Percentiles rank a stretch among this genome's conserved stretches.
Evolutionary conservation across 108 stramenopile genomes (phyloP).

Genomic region (Nitzschia sp.): DNA sequence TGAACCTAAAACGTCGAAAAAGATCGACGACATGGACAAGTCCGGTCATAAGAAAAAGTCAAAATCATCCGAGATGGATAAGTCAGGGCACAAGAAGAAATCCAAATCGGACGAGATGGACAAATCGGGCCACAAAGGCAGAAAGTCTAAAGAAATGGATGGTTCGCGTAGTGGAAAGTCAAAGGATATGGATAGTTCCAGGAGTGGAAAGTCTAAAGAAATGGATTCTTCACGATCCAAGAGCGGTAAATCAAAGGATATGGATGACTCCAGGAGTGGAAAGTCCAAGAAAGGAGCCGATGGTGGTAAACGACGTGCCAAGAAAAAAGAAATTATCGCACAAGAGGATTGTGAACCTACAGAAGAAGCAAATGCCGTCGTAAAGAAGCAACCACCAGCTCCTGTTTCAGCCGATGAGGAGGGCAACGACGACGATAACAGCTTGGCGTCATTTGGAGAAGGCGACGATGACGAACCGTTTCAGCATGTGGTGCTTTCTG

Average conservation of each 20-base stretch:
- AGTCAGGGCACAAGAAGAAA: not conserved
- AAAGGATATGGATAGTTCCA: slow-evolving; percentile 2
- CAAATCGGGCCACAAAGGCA: not conserved
- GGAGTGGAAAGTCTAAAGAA: not conserved
- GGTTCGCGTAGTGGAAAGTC: slow-evolving; percentile 4
- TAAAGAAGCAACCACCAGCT: not conserved
- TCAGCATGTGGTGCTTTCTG: not conserved
- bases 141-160: slow-evolving; percentile 3
- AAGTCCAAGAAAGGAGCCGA: not conserved
- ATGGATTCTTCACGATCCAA: not conserved
- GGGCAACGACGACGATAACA: not conserved
- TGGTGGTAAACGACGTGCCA: not conserved
- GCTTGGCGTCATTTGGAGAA: not conserved
- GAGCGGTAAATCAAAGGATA: not conserved
- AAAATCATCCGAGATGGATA: not conserved
- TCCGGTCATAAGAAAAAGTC: slow-evolving; percentile 1
- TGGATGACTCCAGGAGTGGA: not conserved
- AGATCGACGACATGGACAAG: too few species aligned
- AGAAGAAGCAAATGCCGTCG: not conserved
- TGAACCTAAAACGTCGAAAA: too few species aligned
- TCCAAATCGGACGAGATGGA: not conserved
- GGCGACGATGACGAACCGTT: slow-evolving; percentile 1
- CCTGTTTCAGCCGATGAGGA: not conserved
- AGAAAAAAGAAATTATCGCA: not conserved
- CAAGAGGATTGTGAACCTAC: not conserved